Base-by-base conservation (phyloP, 2,329 filamentous ascomycete species). In the Fusarium sp. region DNA sequence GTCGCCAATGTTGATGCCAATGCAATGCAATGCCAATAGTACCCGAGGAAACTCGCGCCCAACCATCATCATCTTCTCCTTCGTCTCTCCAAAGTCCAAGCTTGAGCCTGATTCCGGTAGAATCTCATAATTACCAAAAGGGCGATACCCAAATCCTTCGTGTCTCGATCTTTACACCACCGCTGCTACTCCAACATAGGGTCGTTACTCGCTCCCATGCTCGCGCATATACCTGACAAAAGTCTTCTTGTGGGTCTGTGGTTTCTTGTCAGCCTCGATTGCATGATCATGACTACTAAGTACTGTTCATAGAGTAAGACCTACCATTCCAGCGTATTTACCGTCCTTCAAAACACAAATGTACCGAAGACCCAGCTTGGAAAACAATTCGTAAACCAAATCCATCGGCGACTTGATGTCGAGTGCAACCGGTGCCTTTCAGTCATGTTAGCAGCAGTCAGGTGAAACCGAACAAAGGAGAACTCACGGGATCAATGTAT, bases 201-300 rank as follows among this genome's bases (percentile, higher is more conserved):
- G 14, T 18, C 37, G 29, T 57, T 62, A 42, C 60, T 85, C 80
- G 75, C 92, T 88, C 79, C 96, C 93, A 54, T 95, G 84, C 79
- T 97, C 93, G 76, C 95, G 94, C 83, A 97, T 93, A 80, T 97
- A 98, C 82, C 94, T 95, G 69, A 98, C 96, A 85, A 99, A 98
- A 5, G 91, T 92, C 86, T 99, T 99, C 86, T 98, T 98, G 83
- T 99, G 96, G 60, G 93, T 90, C 92, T 94, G 40, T 50, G 31
- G n/a, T 22, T 42, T 11, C 24, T 45, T 56, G 65, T 78, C 60
- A 76, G 73, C 16, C 31, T 37, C 16, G 45, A 58, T 56, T 24
- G 22, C 29, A 35, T 57, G 27, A 45, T 45, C 40, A 38, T 35
- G 34, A 45, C 38, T 58, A 45, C 59, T 18, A 16, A 13, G 35